Evolutionary conservation across 2,329 filamentous ascomycete genomes (phyloP).

Genomic region (Penicillium sp.): DNA sequence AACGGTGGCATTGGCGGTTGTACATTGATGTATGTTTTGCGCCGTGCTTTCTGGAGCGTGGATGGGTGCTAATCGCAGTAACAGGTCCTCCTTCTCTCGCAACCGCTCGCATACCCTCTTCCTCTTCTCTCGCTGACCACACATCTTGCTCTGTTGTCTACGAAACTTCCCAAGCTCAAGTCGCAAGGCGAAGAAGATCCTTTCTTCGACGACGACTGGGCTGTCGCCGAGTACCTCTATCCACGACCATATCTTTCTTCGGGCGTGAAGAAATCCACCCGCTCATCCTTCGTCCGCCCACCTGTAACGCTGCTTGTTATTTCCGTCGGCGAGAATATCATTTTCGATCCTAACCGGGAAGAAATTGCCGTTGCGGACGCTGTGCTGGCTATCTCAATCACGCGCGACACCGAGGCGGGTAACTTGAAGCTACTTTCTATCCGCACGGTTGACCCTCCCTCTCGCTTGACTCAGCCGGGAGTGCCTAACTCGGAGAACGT

Average conservation of each 20-base stretch:
- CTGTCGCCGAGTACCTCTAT: constrained; percentile 76
- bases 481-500: constrained; percentile 66
- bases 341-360: constrained; percentile 90
- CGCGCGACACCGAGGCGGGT: constrained; percentile 38
- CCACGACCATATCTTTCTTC: constrained; percentile 44
- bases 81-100: constrained; percentile 89
- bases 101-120: constrained; percentile 87
- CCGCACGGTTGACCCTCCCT: constrained; percentile 73
- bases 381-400: constrained; percentile 81
- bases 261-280: constrained; percentile 19
- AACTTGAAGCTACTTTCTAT: constrained; percentile 67
- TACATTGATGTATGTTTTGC: constrained; percentile 74
- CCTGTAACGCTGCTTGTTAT: constrained; percentile 91
- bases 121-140: constrained; percentile 90
- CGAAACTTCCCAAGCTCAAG: constrained; percentile 78
- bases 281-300: constrained; percentile 57
- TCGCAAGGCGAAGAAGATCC: constrained; percentile 94
- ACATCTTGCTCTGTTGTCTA: constrained; percentile 87
- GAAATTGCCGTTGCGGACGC: constrained; percentile 92
- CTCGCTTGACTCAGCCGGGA: constrained; percentile 70
- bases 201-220: constrained; percentile 98
- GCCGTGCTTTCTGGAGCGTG: neutral
- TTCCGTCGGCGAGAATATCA: constrained; percentile 80
- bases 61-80: constrained; percentile 34
- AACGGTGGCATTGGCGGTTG: constrained; percentile 91